Percentiles rank a stretch among this genome's conserved stretches.
Conservation (phyloP, 208 protist species). For the Leishmania guyanensis region DNA sequence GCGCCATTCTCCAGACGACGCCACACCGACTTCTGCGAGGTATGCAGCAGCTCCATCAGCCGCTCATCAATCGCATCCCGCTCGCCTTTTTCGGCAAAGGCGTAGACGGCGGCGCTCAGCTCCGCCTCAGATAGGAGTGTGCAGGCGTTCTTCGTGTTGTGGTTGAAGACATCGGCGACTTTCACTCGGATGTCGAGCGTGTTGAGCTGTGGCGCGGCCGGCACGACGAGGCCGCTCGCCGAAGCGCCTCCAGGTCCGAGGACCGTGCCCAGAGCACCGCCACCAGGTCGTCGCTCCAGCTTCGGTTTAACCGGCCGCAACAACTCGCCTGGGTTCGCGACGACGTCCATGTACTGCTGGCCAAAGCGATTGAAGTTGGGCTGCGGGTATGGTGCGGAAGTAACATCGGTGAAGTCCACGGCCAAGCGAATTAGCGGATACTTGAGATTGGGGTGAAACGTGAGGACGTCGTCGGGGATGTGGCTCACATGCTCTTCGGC, state of each 20-base stretch:
- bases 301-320: conserved; percentile 78
- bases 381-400: conserved; percentile 80
- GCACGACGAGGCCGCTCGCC: conserved; percentile 33
- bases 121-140: conserved; percentile 81
- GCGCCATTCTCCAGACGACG: conserved; percentile 56
- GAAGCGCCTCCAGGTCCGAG: conserved; percentile 8
- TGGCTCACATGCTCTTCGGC: conserved; percentile 65
- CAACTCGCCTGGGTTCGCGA: conserved; percentile 84
- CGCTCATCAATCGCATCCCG: conserved; percentile 84
- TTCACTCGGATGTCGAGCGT: conserved; percentile 86
- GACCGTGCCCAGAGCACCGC: background rate
- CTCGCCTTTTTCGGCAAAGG: conserved; percentile 89
- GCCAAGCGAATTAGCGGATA: conserved; percentile 84
- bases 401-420: conserved; percentile 80
- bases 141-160: conserved; percentile 73
- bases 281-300: conserved; percentile 25
- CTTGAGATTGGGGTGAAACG: conserved; percentile 81
- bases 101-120: conserved; percentile 87
- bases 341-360: conserved; percentile 88
- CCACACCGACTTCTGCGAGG: conserved; percentile 78
- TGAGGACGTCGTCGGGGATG: conserved; percentile 81
- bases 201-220: conserved; percentile 48
- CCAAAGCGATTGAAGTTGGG: conserved; percentile 89
- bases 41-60: conserved; percentile 70
- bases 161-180: conserved; percentile 86